Percentiles rank a stretch among this genome's conserved stretches.
These are phyloP conservation scores for Senna tora DNA, from an alignment of 306 rosid genomes.

Conservation along the genomic window DNA sequence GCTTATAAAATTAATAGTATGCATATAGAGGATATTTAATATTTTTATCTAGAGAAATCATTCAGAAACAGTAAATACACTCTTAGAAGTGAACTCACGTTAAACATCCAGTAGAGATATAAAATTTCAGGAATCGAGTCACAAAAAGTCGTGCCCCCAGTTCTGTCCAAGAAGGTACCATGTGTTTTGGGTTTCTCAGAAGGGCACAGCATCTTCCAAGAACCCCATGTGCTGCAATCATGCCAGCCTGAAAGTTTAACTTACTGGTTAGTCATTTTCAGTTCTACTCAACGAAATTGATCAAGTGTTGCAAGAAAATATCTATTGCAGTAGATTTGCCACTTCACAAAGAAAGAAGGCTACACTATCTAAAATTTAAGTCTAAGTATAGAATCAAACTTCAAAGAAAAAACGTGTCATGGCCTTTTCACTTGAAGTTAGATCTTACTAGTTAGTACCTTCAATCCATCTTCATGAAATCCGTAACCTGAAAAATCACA, in stretches of 20 bases:
- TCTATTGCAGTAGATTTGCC: background rate
- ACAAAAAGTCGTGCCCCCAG: conserved; percentile 73
- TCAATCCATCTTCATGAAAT: conserved; percentile 93
- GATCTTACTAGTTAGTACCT: conserved; percentile 55
- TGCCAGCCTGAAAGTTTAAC: conserved; percentile 72
- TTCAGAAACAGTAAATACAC: conserved; percentile 7
- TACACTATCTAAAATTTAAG: background rate
- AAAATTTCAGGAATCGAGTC: conserved; percentile 64
- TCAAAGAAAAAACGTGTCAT: conserved; percentile 1
- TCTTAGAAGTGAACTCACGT: conserved; percentile 57
- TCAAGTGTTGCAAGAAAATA: conserved; percentile 25
- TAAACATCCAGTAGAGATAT: conserved; percentile 69
- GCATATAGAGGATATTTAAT: background rate
- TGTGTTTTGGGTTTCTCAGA: conserved; percentile 75
- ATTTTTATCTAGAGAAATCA: background rate
- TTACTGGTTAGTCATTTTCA: conserved; percentile 21
- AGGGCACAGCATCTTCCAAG: conserved; percentile 63
- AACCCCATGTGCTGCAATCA: conserved; percentile 69
- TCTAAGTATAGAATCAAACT: background rate
- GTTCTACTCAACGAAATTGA: conserved; percentile 2
- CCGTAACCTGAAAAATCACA: conserved; percentile 76
- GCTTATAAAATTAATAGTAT: background rate
- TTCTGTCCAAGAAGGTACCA: conserved; percentile 84
- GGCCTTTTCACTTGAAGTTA: conserved; percentile 5
- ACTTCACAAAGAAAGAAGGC: background rate